Conservation (phyloP, 805 yeast species). For the Starmerella vaccinii region DNA sequence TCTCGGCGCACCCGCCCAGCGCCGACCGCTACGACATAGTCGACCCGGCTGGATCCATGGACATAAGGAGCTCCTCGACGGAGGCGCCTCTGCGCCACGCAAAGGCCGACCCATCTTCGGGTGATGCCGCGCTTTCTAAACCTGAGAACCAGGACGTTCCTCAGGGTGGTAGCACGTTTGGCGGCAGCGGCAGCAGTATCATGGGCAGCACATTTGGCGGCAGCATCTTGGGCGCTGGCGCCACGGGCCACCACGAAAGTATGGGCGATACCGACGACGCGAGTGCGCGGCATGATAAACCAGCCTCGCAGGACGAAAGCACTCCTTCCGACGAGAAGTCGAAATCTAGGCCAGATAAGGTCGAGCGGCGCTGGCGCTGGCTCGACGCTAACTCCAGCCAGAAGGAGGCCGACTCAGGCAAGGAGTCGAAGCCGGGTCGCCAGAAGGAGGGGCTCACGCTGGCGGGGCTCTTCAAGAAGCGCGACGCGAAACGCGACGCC, state of each 20-base stretch:
- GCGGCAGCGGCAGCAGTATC: not conserved
- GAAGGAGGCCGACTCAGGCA: conserved; percentile 8
- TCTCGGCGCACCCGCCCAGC: not conserved
- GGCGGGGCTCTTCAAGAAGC: conserved; percentile 25
- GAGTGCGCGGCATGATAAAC: no score
- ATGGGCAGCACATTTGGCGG: not conserved
- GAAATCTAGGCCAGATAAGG: not conserved
- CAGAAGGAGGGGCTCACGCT: conserved; percentile 9
- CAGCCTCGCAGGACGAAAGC: no score
- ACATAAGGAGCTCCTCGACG: not conserved
- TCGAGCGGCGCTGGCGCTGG: conserved; percentile 25
- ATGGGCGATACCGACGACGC: no score
- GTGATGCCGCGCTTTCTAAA: no score
- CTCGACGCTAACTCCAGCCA: conserved; percentile 12
- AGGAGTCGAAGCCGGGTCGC: conserved; percentile 9
- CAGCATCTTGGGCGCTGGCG: not conserved
- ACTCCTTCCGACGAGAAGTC: not conserved
- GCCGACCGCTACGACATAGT: not conserved
- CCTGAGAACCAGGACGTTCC: not conserved
- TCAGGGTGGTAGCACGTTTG: not conserved
- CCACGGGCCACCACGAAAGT: not conserved
- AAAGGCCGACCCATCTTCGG: no score
- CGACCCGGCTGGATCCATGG: not conserved
- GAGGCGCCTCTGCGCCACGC: not conserved
- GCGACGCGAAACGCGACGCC: conserved; percentile 8